Evolutionary conservation across 2,329 filamentous ascomycete species (phyloP).

Genomic region (Colletotrichum karsti): DNA sequence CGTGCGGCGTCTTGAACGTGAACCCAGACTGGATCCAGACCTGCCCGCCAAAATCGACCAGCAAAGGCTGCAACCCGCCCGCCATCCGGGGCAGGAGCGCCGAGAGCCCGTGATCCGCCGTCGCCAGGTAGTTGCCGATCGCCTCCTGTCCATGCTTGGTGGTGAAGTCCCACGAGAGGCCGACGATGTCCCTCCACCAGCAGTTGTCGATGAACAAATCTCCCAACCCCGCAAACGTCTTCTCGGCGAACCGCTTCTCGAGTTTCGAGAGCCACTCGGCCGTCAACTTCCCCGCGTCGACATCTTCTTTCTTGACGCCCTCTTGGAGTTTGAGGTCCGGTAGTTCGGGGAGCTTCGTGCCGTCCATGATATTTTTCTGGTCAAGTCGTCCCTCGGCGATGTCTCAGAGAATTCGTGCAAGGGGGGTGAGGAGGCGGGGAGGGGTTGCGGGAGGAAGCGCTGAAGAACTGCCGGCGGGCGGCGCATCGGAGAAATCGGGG

Average conservation of each 20-base stretch:
- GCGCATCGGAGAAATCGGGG: too few relatives aligned
- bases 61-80: conserved; percentile 25
- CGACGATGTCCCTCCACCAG: conserved; percentile 39
- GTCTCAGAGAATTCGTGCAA: not conserved
- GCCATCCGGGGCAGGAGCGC: conserved; percentile 5
- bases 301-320: not conserved
- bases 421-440: not conserved
- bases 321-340: not conserved
- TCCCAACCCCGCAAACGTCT: conserved; percentile 6
- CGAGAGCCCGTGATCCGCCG: conserved; percentile 8
- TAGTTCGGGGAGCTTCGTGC: not conserved
- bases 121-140: conserved; percentile 25
- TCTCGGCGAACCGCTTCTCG: not conserved
- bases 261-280: conserved; percentile 10
- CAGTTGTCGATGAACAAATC: conserved; percentile 35
- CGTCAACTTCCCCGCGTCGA: not conserved
- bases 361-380: conserved; percentile 11
- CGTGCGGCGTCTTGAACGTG: conserved; percentile 30
- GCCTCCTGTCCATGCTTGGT: conserved; percentile 32
- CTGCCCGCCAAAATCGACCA: conserved; percentile 28
- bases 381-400: too few relatives aligned
- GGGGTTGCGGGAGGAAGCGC: not conserved
- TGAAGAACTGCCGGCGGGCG: not conserved
- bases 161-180: conserved; percentile 38
- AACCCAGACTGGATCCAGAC: conserved; percentile 31